A percentile compares a stretch with the other conserved stretches of the same genome.
phyloP scores from a whole-genome alignment of 345 rosid genomes.

The Eucalyptus marginata region DNA sequence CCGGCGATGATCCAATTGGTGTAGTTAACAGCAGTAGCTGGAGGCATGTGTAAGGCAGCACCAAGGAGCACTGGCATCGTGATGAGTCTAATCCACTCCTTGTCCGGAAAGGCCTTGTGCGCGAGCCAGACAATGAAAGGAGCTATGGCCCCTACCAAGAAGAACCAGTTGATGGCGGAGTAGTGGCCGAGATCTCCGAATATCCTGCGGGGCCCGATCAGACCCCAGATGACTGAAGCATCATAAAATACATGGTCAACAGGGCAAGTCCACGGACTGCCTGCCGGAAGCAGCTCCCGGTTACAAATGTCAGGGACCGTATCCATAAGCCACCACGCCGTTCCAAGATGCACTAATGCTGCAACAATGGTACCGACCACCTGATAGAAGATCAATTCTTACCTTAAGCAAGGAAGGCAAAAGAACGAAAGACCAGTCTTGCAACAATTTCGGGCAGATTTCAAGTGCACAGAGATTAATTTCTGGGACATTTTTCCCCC shows the following conservation, averaged over 20 bases:
- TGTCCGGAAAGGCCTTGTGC: conserved; percentile 34
- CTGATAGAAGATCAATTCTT: conserved; percentile 2
- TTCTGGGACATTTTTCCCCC: neutral
- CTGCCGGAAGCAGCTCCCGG: conserved; percentile 31
- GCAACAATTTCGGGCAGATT: neutral
- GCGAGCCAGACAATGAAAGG: conserved; percentile 47
- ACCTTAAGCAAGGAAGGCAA: neutral
- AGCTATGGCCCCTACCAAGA: conserved; percentile 39
- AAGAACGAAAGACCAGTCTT: neutral
- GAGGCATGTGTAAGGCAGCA: conserved; percentile 39
- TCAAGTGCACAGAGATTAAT: neutral
- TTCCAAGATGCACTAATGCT: conserved; percentile 37
- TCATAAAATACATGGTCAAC: conserved; percentile 56
- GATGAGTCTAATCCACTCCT: conserved; percentile 40
- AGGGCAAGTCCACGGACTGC: conserved; percentile 70
- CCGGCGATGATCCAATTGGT: conserved; percentile 48
- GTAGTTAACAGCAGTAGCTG: conserved; percentile 59
- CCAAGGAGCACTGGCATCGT: conserved; percentile 46
- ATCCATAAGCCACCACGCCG: conserved; percentile 66
- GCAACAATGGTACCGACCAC: conserved; percentile 44
- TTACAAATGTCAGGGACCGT: conserved; percentile 45
- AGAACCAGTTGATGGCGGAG: conserved; percentile 50
- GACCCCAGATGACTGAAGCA: conserved; percentile 67
- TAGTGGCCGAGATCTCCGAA: conserved; percentile 59
- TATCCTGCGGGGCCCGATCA: conserved; percentile 48